Base-by-base conservation (phyloP, 306 rosid species). In the Quercus cerris region DNA sequence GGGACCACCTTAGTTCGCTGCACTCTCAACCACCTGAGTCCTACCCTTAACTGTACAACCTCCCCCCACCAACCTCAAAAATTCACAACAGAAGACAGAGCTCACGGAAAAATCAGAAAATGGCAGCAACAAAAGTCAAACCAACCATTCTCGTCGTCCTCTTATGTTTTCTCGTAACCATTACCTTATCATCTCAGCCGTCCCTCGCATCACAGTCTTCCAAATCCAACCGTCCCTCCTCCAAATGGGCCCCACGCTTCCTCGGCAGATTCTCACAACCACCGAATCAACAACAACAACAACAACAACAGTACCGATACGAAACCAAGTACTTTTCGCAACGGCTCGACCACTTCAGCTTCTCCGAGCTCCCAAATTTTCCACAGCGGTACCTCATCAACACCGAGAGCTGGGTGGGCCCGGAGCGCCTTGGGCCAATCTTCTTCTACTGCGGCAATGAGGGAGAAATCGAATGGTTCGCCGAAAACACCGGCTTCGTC, bases 361-460 rank as follows among this genome's bases (percentile, higher is more conserved):
- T 94, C 80, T 71, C 78, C 6, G 87, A 89, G 12, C 82, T 77
- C 8, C 93, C 89, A 14, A 82, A 51, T 1, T 92, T 92, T 77
- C 81, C 35, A 28, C 98, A 92, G 82, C 88, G 93, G n/a, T 94
- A 94, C 91, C 94, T 92, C 49, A 80, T 94, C 87, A 91, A 71
- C 86, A 79, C 91, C 70, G 85, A 87, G n/a, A 78, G 91, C 82
- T 94, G 97, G 98, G 56, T 27, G 2, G 91, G 90, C 19, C 79
- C 90, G 12, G 61, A 77, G 17, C 81, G 83, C 4, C 56, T 77
- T 8, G 97, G 92, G 35, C 97, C 98, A 38, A 90, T 94, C 73
- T 92, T 94, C 85, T 52, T 92, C 72, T 92, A 94, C 86, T 92
- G 97, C 77, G 98, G 98, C 74, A 94, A 94, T 77, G 98, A 94